Evolutionary conservation across 257 asterid species (phyloP), one percentile per base, ranked within the genome.

Genomic region (Primulina eburnea): DNA sequence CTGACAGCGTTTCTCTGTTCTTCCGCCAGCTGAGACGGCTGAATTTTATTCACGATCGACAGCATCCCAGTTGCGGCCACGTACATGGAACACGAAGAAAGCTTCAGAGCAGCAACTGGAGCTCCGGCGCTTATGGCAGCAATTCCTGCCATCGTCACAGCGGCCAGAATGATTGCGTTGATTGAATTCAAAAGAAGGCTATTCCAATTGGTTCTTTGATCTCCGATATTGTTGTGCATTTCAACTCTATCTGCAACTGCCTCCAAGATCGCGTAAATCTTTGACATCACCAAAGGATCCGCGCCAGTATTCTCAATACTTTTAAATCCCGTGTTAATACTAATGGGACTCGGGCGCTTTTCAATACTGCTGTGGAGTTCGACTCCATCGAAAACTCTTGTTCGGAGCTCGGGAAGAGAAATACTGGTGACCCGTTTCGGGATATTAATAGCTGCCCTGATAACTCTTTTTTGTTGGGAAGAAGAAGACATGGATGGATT

Each of bases 171-270:
- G 21, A 84, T 64, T 0, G 87, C 72, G 53, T 88, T 85, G 73
- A 86, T 78, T 16, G 90, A 82, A 0, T 79, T 78, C n/a, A 82
- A 65, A 3, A 88, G 78, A 6, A 86, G 71, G 34, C 56, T 66
- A 64, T 86, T 88, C 95, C 95, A 86, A 5, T 81, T 76, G 33
- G 68, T 74, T 55, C 90, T 80, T 60, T 88, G 92, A 7, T 88
- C 84, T 0, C 89, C 86, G 8, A 88, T 77, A 24, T 84, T 86
- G 1, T 47, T 64, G 68, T 88, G 92, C 89, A 81, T 88, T 74
- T 88, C 90, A 2, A 81, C 84, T 59, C 95, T 79, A 60, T 88
- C 95, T 0, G 87, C 68, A 55, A 88, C 84, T 0, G 82, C 83
- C 68, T 88, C 95, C 24, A 84, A 10, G 58, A 86, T 79, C 5